Evolutionary conservation across 1,284 basidiomycete species (phyloP).

Genomic region (Somion occarium): DNA sequence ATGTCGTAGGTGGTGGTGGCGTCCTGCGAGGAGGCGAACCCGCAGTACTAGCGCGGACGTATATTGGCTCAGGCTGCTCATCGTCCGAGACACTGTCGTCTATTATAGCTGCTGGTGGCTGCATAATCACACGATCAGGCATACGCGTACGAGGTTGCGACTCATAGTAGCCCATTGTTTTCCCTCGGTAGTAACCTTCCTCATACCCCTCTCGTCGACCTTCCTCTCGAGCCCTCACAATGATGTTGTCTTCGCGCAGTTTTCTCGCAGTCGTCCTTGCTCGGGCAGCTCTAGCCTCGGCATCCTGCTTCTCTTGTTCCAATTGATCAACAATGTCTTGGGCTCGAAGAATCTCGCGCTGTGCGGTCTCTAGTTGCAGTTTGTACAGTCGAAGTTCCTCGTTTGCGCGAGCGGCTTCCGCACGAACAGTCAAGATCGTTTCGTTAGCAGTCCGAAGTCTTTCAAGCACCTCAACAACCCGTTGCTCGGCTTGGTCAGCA

Average conservation of each 20-base stretch:
- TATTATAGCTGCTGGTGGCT: background rate
- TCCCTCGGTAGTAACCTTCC: constrained; percentile 35
- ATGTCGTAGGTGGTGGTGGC: background rate
- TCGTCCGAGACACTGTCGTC: constrained; percentile 7
- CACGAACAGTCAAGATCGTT: constrained; percentile 35
- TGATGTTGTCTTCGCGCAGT: constrained; percentile 37
- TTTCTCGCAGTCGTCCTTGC: constrained; percentile 38
- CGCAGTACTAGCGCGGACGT: constrained; percentile 4
- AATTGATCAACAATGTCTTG: constrained; percentile 41
- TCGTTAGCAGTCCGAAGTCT: constrained; percentile 37
- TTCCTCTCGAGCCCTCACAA: constrained; percentile 38
- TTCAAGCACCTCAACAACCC: constrained; percentile 39
- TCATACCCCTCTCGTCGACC: constrained; percentile 36
- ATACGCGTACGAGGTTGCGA: constrained; percentile 9
- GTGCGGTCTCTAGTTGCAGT: constrained; percentile 42
- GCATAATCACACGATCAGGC: constrained; percentile 2
- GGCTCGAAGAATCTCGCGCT: constrained; percentile 41
- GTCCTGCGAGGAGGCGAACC: background rate
- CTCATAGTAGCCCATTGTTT: constrained; percentile 19
- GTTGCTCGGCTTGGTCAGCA: constrained; percentile 41
- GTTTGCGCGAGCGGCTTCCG: constrained; percentile 34
- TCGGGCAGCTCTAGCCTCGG: constrained; percentile 41
- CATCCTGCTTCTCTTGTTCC: constrained; percentile 35
- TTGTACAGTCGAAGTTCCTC: constrained; percentile 43
- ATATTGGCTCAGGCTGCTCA: constrained; percentile 16